phyloP scores from a whole-genome alignment of 176 grass and related monocot species.

The Oryza coarctata region DNA sequence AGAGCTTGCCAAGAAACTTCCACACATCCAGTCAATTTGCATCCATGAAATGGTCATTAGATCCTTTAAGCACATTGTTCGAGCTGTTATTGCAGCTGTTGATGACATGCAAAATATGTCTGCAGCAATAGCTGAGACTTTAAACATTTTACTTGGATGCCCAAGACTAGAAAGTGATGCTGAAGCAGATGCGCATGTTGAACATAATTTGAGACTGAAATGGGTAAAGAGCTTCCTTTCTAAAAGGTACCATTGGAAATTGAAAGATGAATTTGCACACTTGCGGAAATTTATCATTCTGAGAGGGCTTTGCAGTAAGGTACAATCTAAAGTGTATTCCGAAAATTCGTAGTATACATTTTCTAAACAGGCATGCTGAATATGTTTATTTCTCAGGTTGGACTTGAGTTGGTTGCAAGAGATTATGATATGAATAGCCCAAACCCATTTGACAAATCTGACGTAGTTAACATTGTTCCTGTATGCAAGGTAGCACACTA shows the following conservation, averaged over 20 bases:
- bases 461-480: slow-evolving; percentile 89
- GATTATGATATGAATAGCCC: slow-evolving; percentile 94
- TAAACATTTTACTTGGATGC: slow-evolving; percentile 87
- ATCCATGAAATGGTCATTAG: slow-evolving; percentile 99
- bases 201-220: slow-evolving; percentile 57
- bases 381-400: slow-evolving; percentile 67
- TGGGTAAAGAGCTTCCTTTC: slow-evolving; percentile 84
- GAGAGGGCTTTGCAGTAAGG: slow-evolving; percentile 92
- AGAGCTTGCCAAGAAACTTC: slow-evolving; percentile 81
- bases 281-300: slow-evolving; percentile 86
- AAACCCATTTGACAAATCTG: slow-evolving; percentile 90
- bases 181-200: slow-evolving; percentile 42
- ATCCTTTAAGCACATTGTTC: slow-evolving; percentile 85
- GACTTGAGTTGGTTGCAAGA: slow-evolving; percentile 86
- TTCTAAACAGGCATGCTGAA: slow-evolving; percentile 23
- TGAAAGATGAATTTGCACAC: slow-evolving; percentile 85
- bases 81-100: slow-evolving; percentile 87
- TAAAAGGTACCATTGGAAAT: slow-evolving; percentile 80
- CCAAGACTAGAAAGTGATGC: slow-evolving; percentile 47
- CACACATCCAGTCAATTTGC: slow-evolving; percentile 98
- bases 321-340: slow-evolving; percentile 38
- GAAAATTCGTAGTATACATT: background rate
- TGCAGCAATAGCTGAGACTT: slow-evolving; percentile 73
- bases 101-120: slow-evolving; percentile 67
- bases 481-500: slow-evolving; percentile 83